phyloP scores from a whole-genome alignment of 257 asterid species.

The Ilex asprella region DNA sequence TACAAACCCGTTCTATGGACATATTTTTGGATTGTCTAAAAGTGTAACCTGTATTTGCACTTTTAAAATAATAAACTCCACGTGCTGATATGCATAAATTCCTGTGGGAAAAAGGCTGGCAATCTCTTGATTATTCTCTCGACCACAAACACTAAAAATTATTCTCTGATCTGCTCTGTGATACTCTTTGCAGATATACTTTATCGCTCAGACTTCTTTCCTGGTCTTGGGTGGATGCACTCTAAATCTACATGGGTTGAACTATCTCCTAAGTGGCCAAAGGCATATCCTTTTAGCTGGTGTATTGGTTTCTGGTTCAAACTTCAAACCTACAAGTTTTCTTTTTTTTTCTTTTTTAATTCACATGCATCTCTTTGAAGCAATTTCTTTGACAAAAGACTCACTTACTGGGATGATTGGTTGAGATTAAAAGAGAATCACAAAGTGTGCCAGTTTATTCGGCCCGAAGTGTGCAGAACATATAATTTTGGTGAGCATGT shows the following conservation, averaged over 20 bases:
- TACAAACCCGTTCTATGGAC: not conserved
- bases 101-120: not conserved
- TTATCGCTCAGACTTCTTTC: constrained; percentile 96
- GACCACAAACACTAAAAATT: not conserved
- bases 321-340: constrained; percentile 4
- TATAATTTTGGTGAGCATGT: constrained; percentile 98
- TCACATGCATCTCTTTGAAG: constrained; percentile 15
- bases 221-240: constrained; percentile 99
- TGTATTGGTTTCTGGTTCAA: constrained; percentile 8
- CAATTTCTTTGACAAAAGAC: constrained; percentile 65
- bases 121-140: not conserved
- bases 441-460: constrained; percentile 84
- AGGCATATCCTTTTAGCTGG: constrained; percentile 85
- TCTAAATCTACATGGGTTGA: constrained; percentile 89
- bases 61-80: too few species aligned
- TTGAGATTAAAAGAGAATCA: constrained; percentile 83
- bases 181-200: constrained; percentile 65
- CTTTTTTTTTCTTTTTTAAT: not conserved
- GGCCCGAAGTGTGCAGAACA: constrained; percentile 99
- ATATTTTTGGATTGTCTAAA: not conserved
- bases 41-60: not conserved
- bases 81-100: too few species aligned
- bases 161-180: constrained; percentile 11
- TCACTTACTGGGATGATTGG: constrained; percentile 99
- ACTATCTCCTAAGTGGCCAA: constrained; percentile 98